phyloP scores from a whole-genome alignment of 306 rosid species.

The Vigna unguiculata region DNA sequence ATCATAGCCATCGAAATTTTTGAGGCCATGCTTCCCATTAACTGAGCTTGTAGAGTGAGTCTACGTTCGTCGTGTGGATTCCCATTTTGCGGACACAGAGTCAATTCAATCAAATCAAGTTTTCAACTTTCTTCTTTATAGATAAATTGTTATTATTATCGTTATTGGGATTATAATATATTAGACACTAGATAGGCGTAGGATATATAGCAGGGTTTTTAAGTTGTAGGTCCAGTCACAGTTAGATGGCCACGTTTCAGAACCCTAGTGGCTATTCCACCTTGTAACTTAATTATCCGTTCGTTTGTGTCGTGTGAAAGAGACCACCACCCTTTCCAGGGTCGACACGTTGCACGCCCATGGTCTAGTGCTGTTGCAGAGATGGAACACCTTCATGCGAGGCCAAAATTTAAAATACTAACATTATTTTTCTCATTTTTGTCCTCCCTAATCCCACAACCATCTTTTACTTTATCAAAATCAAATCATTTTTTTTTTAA shows the following conservation, averaged over 20 bases:
- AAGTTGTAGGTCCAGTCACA: background rate
- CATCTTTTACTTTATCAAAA: too few species aligned
- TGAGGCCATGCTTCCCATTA: background rate
- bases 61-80: background rate
- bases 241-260: slow-evolving; percentile 42
- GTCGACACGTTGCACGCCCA: slow-evolving; percentile 37
- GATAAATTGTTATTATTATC: too few species aligned
- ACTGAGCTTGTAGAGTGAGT: background rate
- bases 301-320: background rate
- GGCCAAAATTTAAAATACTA: too few species aligned
- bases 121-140: slow-evolving; percentile 13
- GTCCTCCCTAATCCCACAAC: too few species aligned
- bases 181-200: background rate
- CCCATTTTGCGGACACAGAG: background rate
- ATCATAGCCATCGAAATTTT: slow-evolving; percentile 2
- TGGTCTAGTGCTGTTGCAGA: background rate
- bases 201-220: background rate
- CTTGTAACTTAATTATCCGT: background rate
- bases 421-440: too few species aligned
- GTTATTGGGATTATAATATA: too few species aligned
- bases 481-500: too few species aligned
- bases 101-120: slow-evolving; percentile 36
- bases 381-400: background rate
- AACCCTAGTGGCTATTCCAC: background rate
- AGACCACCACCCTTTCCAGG: background rate